Conservation (phyloP, 192 early-diverging fungal genomes). For the Mycoemilia scoparia region DNA sequence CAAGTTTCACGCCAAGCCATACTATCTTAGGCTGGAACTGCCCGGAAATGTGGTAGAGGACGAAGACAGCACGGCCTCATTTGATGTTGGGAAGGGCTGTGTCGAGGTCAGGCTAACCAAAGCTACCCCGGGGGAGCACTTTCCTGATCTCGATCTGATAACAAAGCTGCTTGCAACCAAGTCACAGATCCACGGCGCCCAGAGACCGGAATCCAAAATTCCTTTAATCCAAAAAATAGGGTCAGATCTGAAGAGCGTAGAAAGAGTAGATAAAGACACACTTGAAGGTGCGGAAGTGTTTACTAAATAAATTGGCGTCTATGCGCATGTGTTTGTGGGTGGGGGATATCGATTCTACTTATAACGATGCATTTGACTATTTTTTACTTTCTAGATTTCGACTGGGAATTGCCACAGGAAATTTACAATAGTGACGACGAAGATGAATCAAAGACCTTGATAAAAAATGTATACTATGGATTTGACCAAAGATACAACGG, state of each 20-base stretch:
- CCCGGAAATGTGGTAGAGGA: conserved; percentile 70
- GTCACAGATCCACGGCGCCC: conserved; percentile 5
- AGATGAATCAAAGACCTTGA: conserved; percentile 10
- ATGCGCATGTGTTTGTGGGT: conserved; percentile 3
- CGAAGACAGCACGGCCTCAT: conserved; percentile 57
- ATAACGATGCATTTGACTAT: conserved; percentile 6
- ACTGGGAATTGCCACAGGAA: conserved; percentile 77
- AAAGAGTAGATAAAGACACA: conserved; percentile 18
- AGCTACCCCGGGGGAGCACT: conserved; percentile 53
- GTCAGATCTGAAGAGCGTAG: conserved; percentile 37
- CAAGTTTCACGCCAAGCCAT: conserved; percentile 75
- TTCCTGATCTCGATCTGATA: conserved; percentile 76
- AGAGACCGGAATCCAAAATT: not conserved
- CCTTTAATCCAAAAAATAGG: not conserved
- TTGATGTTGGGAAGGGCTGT: conserved; percentile 60
- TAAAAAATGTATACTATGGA: conserved; percentile 44
- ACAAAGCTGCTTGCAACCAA: conserved; percentile 59
- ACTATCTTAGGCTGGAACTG: conserved; percentile 77
- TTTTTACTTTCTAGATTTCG: conserved; percentile 38
- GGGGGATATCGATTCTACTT: conserved; percentile 13
- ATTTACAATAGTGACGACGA: conserved; percentile 20
- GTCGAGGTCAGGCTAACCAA: conserved; percentile 65
- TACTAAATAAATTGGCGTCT: conserved; percentile 18
- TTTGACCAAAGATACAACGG: conserved; percentile 78
- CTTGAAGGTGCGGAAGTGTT: conserved; percentile 2